Conservation (phyloP, 2,329 filamentous ascomycete species). For the Nigrospora oryzae region DNA sequence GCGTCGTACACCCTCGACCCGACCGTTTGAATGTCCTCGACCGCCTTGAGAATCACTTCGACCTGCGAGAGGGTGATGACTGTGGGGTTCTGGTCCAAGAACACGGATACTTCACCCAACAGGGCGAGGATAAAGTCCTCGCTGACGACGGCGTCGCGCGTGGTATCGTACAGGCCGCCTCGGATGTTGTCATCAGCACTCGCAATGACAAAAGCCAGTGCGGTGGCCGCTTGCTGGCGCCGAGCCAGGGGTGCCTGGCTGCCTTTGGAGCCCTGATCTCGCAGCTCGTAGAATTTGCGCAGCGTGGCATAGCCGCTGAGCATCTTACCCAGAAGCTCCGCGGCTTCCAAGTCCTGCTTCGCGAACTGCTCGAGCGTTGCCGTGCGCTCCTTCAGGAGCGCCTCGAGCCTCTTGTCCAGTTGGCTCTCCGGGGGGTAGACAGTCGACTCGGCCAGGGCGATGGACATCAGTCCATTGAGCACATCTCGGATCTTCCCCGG, state of each 20-base stretch:
- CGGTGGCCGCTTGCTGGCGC: conserved; percentile 61
- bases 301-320: conserved; percentile 89
- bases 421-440: conserved; percentile 65
- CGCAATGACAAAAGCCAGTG: conserved; percentile 74
- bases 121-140: conserved; percentile 80
- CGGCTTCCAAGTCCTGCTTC: conserved; percentile 69
- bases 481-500: conserved; percentile 74
- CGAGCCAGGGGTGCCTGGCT: conserved; percentile 44
- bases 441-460: conserved; percentile 77
- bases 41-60: conserved; percentile 52
- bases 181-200: conserved; percentile 86
- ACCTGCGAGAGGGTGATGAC: conserved; percentile 65
- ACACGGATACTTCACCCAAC: conserved; percentile 74
- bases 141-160: conserved; percentile 73
- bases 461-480: conserved; percentile 77
- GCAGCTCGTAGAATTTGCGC: conserved; percentile 81
- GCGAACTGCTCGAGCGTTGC: conserved; percentile 64
- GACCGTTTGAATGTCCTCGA: conserved; percentile 64
- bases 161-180: conserved; percentile 78
- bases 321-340: conserved; percentile 73
- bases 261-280: conserved; percentile 48
- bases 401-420: conserved; percentile 63
- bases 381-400: conserved; percentile 64
- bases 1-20: conserved; percentile 62
- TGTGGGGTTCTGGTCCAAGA: conserved; percentile 50